Base-by-base conservation (phyloP, 768 basidiomycete species). In the Trametes cubensis region DNA sequence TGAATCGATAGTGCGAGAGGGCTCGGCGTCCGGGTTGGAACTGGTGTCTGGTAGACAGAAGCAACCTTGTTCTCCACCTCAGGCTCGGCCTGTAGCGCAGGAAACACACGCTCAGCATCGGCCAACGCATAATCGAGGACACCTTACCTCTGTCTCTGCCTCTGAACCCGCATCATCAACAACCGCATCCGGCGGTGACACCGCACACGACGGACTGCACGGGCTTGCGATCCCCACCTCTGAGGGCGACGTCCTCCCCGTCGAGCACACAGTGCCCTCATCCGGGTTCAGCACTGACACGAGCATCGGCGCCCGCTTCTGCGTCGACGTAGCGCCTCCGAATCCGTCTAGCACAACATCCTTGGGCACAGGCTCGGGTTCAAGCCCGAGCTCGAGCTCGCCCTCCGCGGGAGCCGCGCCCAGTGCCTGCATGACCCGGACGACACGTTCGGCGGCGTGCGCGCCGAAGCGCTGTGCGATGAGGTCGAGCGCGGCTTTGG, bases 401-500 rank as follows among this genome's bases (percentile, higher is more conserved):
- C 30, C 40, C 20, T 55, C 53, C 8, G 53, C 41, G 4, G 39
- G 41, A 1, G 25, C 41, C 3, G 25, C 53, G 23, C 41, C 53
- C 6, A 55, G 53, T 4, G 42, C 53, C 42, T 55, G 41, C 53
- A 55, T 55, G 1, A 40, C 53, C 10, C 53, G 53, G 7, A n/a
- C 39, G 25, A 55, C 53, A 6, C 53, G 53, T 10, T 26, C 23
- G 1, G 53, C 53, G 6, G 53, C 42, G 25, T 15, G 20, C 41
- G 20, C 30, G 7, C 53, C 53, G 41, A 28, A 55, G 0, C 53
- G 41, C 11, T 44, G 53, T 11, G 53, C 23, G 25, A 55, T 42
- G 41, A 55, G 41, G 53, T 55, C 53, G 2, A 55, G 41, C 26
- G 53, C 53, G 41, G 42, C 53, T 4, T 28, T 42, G 17, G 53